Evolutionary conservation across 352 stramenopile species (phyloP).

Genomic region (Phytophthora pinifolia): DNA sequence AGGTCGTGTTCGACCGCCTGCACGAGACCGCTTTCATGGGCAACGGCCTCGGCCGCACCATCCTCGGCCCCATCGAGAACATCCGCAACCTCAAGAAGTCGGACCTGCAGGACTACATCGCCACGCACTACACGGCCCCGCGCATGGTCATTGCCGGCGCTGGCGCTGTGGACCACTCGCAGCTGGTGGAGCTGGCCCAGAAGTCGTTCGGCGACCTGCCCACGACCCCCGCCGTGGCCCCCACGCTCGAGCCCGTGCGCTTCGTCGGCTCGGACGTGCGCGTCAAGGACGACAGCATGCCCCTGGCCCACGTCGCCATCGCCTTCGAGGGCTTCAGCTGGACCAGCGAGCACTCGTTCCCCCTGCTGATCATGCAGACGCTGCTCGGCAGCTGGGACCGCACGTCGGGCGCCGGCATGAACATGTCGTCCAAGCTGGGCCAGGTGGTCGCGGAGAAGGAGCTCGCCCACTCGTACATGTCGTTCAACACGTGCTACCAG

Average conservation of each 20-base stretch:
- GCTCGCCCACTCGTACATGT: constrained; percentile 97
- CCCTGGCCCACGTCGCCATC: constrained; percentile 95
- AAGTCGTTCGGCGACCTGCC: constrained; percentile 96
- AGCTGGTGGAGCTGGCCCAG: constrained; percentile 97
- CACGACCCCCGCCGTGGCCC: constrained; percentile 63
- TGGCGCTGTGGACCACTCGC: constrained; percentile 96
- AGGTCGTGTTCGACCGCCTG: constrained; percentile 99
- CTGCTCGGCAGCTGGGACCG: constrained; percentile 92
- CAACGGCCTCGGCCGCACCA: constrained; percentile 97
- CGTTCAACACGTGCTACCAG: constrained; percentile 99
- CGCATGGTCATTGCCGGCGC: constrained; percentile 99
- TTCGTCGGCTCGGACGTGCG: constrained; percentile 92
- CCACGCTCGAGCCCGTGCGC: constrained; percentile 74
- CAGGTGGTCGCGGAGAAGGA: constrained; percentile 96
- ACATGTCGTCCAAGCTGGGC: constrained; percentile 96
- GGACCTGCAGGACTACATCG: constrained; percentile 97
- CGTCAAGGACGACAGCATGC: constrained; percentile 88
- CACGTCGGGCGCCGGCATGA: constrained; percentile 92
- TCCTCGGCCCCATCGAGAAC: constrained; percentile 98
- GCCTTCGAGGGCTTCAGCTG: constrained; percentile 98
- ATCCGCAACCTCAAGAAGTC: constrained; percentile 92
- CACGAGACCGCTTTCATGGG: constrained; percentile 98
- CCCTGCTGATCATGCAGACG: constrained; percentile 98
- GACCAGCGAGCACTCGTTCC: constrained; percentile 98
- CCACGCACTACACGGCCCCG: constrained; percentile 99